Evolutionary conservation across 768 basidiomycete species (phyloP), one percentile per base, ranked within the genome.

Genomic region (Mycena metata): DNA sequence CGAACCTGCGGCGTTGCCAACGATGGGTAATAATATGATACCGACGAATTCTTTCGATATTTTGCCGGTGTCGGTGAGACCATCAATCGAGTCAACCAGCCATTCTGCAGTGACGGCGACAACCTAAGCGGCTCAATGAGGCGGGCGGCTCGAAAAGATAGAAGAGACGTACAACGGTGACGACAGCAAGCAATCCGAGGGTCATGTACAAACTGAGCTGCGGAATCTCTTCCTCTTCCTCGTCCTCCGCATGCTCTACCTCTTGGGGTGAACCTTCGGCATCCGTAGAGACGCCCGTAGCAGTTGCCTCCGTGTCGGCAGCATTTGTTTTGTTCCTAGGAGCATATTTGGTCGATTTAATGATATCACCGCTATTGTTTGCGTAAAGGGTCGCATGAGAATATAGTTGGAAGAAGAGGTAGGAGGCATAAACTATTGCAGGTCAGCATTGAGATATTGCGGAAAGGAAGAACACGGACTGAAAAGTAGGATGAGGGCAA

Each of bases 11-110:
- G 49, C 49, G n/a, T 51, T 51, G 26, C 94, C 94, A 16, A 96
- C 96, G 42, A 98, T 95, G 8, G 97, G 97, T 10, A 99, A 85
- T 16, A 99, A 83, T 47, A 87, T 87, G 21, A 98, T 79, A 15
- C 94, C 96, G 67, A 98, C 91, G 75, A 96, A 99, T 76, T 93
- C 93, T 67, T 88, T 86, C 66, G 82, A 87, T 61, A 99, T 91
- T 9, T 26, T 17, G 24, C 89, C 89, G 0, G 74, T 73, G 0
- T 72, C 74, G 0, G 93, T 91, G 42, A 98, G 75, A 15, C 94
- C 94, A 68, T 87, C 81, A 71, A 98, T 96, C 5, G 94, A 94
- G 73, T 87, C 89, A 5, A 98, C 94, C 6, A 98, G 85, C 80
- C 83, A 90, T 73, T 90, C 89, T 10, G 89, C 88, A 24, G 89